These are phyloP conservation scores for Acacia melanoxylon DNA, from an alignment of 306 rosid species.

Conservation along the genomic window DNA sequence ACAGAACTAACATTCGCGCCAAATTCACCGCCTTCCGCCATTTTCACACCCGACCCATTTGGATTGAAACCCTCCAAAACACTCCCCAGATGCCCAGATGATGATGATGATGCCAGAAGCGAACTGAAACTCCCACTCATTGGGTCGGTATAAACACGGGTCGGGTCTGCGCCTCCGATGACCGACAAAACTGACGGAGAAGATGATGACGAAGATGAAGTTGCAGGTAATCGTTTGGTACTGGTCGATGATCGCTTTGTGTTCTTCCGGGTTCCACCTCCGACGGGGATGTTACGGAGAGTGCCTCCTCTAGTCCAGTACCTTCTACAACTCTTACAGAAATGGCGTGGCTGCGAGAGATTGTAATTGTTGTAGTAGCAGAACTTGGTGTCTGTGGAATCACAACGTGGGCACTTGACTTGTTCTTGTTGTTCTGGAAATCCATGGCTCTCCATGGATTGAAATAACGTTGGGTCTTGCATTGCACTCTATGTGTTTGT, in stretches of 20 bases:
- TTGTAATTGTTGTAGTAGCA: slow-evolving; percentile 98
- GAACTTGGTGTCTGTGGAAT: slow-evolving; percentile 83
- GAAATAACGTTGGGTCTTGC: slow-evolving; percentile 64
- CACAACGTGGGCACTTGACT: slow-evolving; percentile 88
- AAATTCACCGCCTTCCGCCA: slow-evolving; percentile 49
- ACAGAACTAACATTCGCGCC: slow-evolving; percentile 45
- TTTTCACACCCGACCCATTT: slow-evolving; percentile 53
- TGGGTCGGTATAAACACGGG: slow-evolving; percentile 20
- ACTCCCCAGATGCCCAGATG: slow-evolving; percentile 44
- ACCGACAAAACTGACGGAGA: slow-evolving; percentile 43
- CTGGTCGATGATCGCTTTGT: slow-evolving; percentile 49
- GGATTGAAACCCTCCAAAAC: slow-evolving; percentile 60
- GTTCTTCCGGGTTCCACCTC: slow-evolving; percentile 83
- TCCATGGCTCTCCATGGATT: slow-evolving; percentile 47
- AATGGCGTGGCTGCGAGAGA: slow-evolving; percentile 96
- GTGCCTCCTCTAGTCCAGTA: slow-evolving; percentile 98
- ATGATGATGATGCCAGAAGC: slow-evolving; percentile 44
- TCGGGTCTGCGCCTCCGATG: slow-evolving; percentile 33
- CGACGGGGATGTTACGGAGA: slow-evolving; percentile 89
- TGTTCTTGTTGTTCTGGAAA: slow-evolving; percentile 87
- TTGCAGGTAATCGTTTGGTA: slow-evolving; percentile 42
- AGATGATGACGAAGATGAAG: slow-evolving; percentile 18
- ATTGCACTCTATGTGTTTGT: slow-evolving; percentile 32
- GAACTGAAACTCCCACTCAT: slow-evolving; percentile 70
- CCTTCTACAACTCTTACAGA: slow-evolving; percentile 84